Percentiles rank a stretch among this genome's conserved stretches.
phyloP scores from a whole-genome alignment of 352 stramenopile genomes.

The Pythium aquatile region DNA sequence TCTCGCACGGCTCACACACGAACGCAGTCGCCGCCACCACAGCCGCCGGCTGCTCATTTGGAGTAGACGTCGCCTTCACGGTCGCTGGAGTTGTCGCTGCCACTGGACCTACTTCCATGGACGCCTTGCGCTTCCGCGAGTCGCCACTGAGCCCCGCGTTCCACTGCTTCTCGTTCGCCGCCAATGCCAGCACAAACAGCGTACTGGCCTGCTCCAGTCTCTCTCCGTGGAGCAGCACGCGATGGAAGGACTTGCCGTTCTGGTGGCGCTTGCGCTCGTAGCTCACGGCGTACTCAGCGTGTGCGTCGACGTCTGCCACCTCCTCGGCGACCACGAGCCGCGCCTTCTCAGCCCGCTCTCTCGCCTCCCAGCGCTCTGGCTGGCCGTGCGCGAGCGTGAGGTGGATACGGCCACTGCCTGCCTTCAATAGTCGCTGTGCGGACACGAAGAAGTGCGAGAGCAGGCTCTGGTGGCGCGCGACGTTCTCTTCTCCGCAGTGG shows the following conservation, averaged over 20 bases:
- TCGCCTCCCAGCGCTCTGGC: slow-evolving; percentile 71
- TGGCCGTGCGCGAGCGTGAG: slow-evolving; percentile 78
- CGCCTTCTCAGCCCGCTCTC: slow-evolving; percentile 41
- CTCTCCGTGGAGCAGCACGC: slow-evolving; percentile 68
- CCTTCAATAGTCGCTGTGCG: slow-evolving; percentile 41
- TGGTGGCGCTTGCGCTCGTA: slow-evolving; percentile 88
- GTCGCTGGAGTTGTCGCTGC: not conserved
- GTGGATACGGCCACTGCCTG: slow-evolving; percentile 36
- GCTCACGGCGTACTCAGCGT: slow-evolving; percentile 30
- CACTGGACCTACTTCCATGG: not conserved
- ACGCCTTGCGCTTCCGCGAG: slow-evolving; percentile 16
- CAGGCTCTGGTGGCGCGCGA: slow-evolving; percentile 82
- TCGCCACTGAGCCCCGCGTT: not conserved
- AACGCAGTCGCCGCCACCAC: slow-evolving; percentile 21
- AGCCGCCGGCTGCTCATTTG: not conserved
- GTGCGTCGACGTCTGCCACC: slow-evolving; percentile 45
- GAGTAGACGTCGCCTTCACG: not conserved
- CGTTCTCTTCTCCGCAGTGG: slow-evolving; percentile 91
- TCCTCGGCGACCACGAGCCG: slow-evolving; percentile 47
- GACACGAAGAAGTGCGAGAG: slow-evolving; percentile 91
- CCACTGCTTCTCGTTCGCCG: not conserved
- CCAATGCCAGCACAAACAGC: slow-evolving; percentile 52
- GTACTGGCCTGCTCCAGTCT: slow-evolving; percentile 64
- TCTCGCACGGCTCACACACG: slow-evolving; percentile 52
- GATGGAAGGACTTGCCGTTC: slow-evolving; percentile 86